Conservation (phyloP, 1,284 basidiomycete species). For the Volvariella surrecta region DNA sequence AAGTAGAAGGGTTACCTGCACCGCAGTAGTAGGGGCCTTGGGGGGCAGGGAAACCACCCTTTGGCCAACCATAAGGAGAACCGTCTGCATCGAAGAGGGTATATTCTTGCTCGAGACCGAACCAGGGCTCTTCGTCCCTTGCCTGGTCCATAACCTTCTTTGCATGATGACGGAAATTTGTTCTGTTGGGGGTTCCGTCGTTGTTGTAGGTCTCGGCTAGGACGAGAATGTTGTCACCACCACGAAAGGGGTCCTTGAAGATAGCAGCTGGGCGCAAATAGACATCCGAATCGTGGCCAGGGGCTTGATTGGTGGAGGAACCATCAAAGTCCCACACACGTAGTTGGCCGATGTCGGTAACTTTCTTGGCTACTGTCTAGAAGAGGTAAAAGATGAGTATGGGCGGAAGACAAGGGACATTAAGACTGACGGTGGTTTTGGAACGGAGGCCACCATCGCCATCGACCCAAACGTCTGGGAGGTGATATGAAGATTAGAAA, state of each 20-base stretch:
- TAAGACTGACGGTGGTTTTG: slow-evolving; percentile 74
- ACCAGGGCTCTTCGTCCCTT: slow-evolving; percentile 85
- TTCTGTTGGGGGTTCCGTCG: slow-evolving; percentile 97
- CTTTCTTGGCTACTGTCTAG: slow-evolving; percentile 76
- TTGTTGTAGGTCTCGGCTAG: slow-evolving; percentile 98
- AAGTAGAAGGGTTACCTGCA: slow-evolving; percentile 65
- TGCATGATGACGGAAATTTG: slow-evolving; percentile 89
- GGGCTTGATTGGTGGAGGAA: slow-evolving; percentile 94
- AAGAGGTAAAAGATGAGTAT: slow-evolving; percentile 9
- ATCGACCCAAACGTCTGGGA: slow-evolving; percentile 90
- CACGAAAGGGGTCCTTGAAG: slow-evolving; percentile 99
- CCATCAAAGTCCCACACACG: slow-evolving; percentile 99
- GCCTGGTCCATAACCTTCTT: slow-evolving; percentile 92
- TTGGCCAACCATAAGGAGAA: slow-evolving; percentile 93
- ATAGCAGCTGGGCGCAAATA: slow-evolving; percentile 96
- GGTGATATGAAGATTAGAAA: slow-evolving; percentile 6
- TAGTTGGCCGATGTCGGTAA: slow-evolving; percentile 81
- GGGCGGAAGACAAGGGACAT: slow-evolving; percentile 5
- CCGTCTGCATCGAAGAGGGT: slow-evolving; percentile 95
- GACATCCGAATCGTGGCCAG: slow-evolving; percentile 93
- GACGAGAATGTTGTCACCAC: slow-evolving; percentile 96
- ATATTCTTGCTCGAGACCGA: slow-evolving; percentile 99
- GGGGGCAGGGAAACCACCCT: slow-evolving; percentile 98
- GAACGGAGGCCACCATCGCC: slow-evolving; percentile 88
- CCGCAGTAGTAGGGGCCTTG: slow-evolving; percentile 99